Evolutionary conservation across 2,329 filamentous ascomycete species (phyloP).

Genomic region (Plenodomus biglobosus): DNA sequence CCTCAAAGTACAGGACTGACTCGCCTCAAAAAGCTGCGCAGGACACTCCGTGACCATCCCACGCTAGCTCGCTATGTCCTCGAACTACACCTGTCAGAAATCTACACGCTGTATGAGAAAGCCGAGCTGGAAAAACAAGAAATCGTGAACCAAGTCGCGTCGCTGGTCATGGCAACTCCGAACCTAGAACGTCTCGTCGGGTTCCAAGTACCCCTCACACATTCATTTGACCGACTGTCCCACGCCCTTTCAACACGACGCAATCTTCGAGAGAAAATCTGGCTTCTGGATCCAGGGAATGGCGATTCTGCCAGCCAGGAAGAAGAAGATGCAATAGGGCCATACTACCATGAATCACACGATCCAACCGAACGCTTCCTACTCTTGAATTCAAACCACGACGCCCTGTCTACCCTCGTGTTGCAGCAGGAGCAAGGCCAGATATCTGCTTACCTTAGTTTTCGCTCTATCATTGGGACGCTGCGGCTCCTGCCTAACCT

Average conservation of each 20-base stretch:
- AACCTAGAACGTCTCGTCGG: constrained; percentile 59
- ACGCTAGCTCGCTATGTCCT: constrained; percentile 55
- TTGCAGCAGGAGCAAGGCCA: constrained; percentile 44
- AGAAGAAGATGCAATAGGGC: constrained; percentile 39
- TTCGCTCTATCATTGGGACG: constrained; percentile 57
- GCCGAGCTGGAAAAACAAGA: constrained; percentile 50
- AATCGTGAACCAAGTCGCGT: constrained; percentile 56
- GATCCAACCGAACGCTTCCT: constrained; percentile 57
- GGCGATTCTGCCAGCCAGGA: constrained; percentile 2
- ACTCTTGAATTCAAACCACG: constrained; percentile 56
- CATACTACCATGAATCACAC: constrained; percentile 45
- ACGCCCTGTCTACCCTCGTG: constrained; percentile 56
- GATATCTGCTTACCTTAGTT: constrained; percentile 50
- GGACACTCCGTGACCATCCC: constrained; percentile 56
- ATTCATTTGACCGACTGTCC: constrained; percentile 57
- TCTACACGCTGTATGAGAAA: constrained; percentile 46
- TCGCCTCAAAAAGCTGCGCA: constrained; percentile 56
- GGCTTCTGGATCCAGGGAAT: constrained; percentile 51
- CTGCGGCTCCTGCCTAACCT: constrained; percentile 56
- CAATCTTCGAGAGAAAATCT: constrained; percentile 58
- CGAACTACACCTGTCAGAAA: constrained; percentile 56
- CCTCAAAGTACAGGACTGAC: constrained; percentile 53
- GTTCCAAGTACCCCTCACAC: constrained; percentile 55
- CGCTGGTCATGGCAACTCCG: constrained; percentile 61
- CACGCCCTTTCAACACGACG: constrained; percentile 58